Evolutionary conservation across 495 filamentous ascomycete species (phyloP).

Genomic region (Xylaria intraflava): DNA sequence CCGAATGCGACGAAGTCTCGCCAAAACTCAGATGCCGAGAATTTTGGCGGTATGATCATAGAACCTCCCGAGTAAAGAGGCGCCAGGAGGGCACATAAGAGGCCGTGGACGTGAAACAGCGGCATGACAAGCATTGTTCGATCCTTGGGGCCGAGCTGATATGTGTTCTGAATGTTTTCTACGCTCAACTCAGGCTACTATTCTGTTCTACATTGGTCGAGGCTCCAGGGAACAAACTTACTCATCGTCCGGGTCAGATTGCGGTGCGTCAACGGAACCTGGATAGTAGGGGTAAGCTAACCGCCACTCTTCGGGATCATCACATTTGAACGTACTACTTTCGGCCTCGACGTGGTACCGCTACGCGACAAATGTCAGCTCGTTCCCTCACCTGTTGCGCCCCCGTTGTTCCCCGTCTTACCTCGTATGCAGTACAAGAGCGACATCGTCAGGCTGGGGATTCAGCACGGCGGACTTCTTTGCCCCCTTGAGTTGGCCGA

Average conservation of each 20-base stretch:
- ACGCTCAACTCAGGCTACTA: background rate
- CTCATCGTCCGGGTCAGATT: slow-evolving; percentile 72
- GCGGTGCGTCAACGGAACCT: slow-evolving; percentile 67
- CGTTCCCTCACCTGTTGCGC: slow-evolving; percentile 8
- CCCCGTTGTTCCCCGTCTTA: background rate
- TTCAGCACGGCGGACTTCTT: slow-evolving; percentile 40
- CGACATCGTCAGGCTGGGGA: slow-evolving; percentile 58
- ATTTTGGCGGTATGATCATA: slow-evolving; percentile 64
- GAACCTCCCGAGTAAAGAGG: slow-evolving; percentile 66
- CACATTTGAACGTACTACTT: slow-evolving; percentile 49
- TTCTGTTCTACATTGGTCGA: background rate
- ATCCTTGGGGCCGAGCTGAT: slow-evolving; percentile 58
- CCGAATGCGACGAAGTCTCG: slow-evolving; percentile 56
- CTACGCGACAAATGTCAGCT: slow-evolving; percentile 13
- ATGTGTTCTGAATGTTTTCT: slow-evolving; percentile 70
- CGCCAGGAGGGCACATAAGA: slow-evolving; percentile 71
- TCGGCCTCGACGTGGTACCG: slow-evolving; percentile 76
- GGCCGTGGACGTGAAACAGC: slow-evolving; percentile 81
- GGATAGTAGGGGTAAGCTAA: slow-evolving; percentile 19
- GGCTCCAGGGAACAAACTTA: slow-evolving; percentile 26
- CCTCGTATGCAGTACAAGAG: slow-evolving; percentile 60
- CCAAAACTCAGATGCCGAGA: slow-evolving; percentile 84
- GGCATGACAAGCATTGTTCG: slow-evolving; percentile 87
- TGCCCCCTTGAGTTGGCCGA: slow-evolving; percentile 56
- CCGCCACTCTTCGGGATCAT: background rate